phyloP scores from a whole-genome alignment of 345 rosid species.

The Pistacia integerrima region DNA sequence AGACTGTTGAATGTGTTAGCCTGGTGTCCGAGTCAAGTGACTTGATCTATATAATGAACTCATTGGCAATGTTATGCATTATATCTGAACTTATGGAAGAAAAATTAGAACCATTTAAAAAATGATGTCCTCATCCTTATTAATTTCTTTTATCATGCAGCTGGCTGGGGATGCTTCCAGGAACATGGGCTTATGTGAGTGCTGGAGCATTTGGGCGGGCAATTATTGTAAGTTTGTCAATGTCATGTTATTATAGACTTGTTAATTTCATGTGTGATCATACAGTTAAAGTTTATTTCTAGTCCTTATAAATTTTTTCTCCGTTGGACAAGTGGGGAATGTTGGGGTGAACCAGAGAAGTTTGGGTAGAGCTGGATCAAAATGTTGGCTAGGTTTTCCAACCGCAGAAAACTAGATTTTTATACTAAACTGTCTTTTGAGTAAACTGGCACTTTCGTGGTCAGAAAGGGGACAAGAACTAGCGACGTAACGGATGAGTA shows the following conservation, averaged over 20 bases:
- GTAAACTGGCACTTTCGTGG: too few species aligned
- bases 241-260: neutral
- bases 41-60: neutral
- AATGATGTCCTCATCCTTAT: neutral
- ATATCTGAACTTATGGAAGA: neutral
- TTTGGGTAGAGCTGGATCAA: too few species aligned
- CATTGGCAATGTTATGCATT: neutral
- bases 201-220: conserved; percentile 97
- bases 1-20: neutral
- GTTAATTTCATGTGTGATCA: neutral
- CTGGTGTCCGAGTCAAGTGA: neutral
- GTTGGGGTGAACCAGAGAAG: too few species aligned
- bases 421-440: too few species aligned
- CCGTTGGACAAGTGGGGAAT: neutral
- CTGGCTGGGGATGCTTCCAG: conserved; percentile 99
- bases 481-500: too few species aligned
- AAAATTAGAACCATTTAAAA: neutral
- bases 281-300: neutral
- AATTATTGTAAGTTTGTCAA: conserved; percentile 64
- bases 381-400: too few species aligned
- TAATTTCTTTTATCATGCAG: conserved; percentile 42
- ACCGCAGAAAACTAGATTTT: too few species aligned
- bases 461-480: too few species aligned
- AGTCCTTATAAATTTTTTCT: neutral
- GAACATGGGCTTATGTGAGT: conserved; percentile 98